A percentile compares a stretch with the other conserved stretches of the same genome.
These are phyloP conservation scores for Fragosphaeria purpurea DNA, from an alignment of 2,329 filamentous ascomycete genomes.

Conservation along the genomic window DNA sequence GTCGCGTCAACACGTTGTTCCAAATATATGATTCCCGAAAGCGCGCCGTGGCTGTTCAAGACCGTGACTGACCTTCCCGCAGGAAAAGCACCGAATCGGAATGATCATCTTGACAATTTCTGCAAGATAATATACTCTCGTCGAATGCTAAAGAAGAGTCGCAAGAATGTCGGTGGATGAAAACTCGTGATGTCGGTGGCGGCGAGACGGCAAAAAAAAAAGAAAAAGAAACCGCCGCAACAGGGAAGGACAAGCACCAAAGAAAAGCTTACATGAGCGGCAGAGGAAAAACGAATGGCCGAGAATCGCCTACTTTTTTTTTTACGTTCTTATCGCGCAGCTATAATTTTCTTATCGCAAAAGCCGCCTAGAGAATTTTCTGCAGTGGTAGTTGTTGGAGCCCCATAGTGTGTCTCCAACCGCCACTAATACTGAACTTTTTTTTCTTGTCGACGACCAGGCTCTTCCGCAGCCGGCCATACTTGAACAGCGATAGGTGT, in stretches of 20 bases:
- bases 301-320: not conserved
- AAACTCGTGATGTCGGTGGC: too few species aligned
- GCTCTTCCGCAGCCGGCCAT: too few species aligned
- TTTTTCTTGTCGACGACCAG: too few species aligned
- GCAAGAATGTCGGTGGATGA: not conserved
- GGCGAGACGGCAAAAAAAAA: not conserved
- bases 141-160: not conserved
- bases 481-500: too few species aligned
- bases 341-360: constrained; percentile 11
- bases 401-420: too few species aligned
- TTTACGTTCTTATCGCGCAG: too few species aligned
- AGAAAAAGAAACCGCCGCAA: not conserved
- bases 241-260: too few species aligned
- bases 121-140: too few species aligned
- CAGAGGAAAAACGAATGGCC: constrained; percentile 9
- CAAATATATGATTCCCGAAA: not conserved
- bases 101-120: constrained; percentile 67
- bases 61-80: constrained; percentile 68
- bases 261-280: constrained; percentile 7
- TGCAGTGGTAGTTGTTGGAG: not conserved
- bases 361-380: not conserved
- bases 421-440: too few species aligned
- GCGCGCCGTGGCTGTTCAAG: not conserved
- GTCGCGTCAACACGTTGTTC: not conserved
- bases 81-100: constrained; percentile 96